Evolutionary conservation across 495 filamentous ascomycete genomes (phyloP), one percentile per base, ranked within the genome.

Genomic region (Penicillium ochrochloron): DNA sequence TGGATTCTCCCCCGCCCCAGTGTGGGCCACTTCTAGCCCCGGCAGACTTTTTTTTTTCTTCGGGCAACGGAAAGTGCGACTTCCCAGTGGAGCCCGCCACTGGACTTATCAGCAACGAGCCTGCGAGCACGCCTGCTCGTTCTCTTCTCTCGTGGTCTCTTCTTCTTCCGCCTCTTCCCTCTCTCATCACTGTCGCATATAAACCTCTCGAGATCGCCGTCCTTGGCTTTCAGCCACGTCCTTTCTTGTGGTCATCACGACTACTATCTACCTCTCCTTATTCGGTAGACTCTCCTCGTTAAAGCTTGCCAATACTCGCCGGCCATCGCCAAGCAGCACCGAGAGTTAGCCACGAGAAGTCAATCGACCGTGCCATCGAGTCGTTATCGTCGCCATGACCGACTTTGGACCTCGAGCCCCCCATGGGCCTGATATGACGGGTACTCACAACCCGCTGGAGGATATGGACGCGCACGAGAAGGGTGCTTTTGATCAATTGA

Each of bases 401-500:
- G 85, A 88, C 67, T 86, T 84, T 69, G 85, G 86, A 29, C 77
- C 75, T 48, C 79, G 77, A 64, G 83, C 82, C 64, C 83, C 83
- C 69, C 82, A 86, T 74, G 83, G 83, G 64, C 83, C 83, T 25
- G 82, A 84, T 58, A 82, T 85, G 83, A 72, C 75, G 60, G 82
- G 78, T 58, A 78, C 75, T 27, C 83, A 85, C 61, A 72, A 78
- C 61, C 82, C 82, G 10, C 72, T 84, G 62, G 78, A 82, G 69
- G 74, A 84, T 61, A 86, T 87, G 82, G 83, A 82, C 66, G 74
- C 83, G 7, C 78, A 88, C 56, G 90, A 93, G 78, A 85, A 80
- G 70, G 83, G 83, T 66, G 90, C 92, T 61, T 93, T 96, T 78
- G 80, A 87, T 66, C 81, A 85, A 34, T 75, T 94, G 42, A 88